Percentiles rank a stretch among this genome's conserved stretches.
These are phyloP conservation scores for Aspergillus bombycis DNA, from an alignment of 2,329 filamentous ascomycete genomes.

Conservation along the genomic window DNA sequence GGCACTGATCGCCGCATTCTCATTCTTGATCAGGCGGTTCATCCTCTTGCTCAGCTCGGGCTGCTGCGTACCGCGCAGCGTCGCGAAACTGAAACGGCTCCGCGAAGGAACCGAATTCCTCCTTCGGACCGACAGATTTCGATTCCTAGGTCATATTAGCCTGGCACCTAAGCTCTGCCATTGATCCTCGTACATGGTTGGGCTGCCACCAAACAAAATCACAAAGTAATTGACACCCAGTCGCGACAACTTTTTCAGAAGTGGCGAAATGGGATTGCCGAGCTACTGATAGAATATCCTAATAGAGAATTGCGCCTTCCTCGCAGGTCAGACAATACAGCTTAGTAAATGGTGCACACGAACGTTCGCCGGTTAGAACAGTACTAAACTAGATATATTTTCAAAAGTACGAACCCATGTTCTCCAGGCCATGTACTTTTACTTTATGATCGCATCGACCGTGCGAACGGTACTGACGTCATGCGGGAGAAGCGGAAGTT, in stretches of 20 bases:
- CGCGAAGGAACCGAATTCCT: slow-evolving; percentile 31
- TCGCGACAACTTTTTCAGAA: neutral
- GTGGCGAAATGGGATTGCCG: neutral
- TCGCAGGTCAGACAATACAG: neutral
- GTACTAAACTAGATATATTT: neutral
- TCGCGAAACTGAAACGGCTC: slow-evolving; percentile 83
- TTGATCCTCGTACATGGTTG: slow-evolving; percentile 17
- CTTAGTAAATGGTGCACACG: neutral
- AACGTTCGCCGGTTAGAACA: neutral
- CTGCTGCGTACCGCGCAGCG: slow-evolving; percentile 80
- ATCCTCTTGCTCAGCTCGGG: slow-evolving; percentile 88
- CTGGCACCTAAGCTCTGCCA: neutral
- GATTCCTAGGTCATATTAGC: slow-evolving; percentile 39
- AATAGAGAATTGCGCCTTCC: neutral
- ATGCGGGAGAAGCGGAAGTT: slow-evolving; percentile 30
- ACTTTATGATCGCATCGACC: slow-evolving; percentile 8
- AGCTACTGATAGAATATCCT: neutral
- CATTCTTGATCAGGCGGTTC: slow-evolving; percentile 90
- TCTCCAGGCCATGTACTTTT: slow-evolving; percentile 19
- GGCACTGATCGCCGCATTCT: slow-evolving; percentile 83
- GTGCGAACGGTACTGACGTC: slow-evolving; percentile 31
- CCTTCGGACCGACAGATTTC: slow-evolving; percentile 45
- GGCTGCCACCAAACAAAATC: neutral
- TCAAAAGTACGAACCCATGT: neutral
- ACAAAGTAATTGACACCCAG: neutral